Conservation (phyloP, 306 rosid genomes). For the Fagus crenata region DNA sequence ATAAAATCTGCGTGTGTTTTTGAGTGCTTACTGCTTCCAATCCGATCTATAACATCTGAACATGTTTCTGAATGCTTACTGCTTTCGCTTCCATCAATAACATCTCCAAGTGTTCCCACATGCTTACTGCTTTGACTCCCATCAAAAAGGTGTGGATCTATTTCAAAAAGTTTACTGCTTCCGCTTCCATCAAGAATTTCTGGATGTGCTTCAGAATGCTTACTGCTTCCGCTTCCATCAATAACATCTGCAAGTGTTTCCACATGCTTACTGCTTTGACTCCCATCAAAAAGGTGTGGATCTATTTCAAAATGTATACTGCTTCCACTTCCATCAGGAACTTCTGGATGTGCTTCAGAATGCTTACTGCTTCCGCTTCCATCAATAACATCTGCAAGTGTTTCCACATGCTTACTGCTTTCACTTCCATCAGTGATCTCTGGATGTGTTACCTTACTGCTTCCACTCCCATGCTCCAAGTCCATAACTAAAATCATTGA, state of each 20-base stretch:
- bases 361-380: constrained; percentile 17
- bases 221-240: constrained; percentile 25
- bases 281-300: constrained; percentile 13
- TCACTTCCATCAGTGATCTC: constrained; percentile 24
- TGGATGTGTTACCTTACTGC: constrained; percentile 26
- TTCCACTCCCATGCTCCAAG: constrained; percentile 19
- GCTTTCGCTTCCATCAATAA: constrained; percentile 20
- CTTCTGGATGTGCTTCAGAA: constrained; percentile 10
- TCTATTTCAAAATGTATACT: constrained; percentile 12
- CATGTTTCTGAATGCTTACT: neutral
- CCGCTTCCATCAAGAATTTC: constrained; percentile 23
- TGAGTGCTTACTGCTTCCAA: constrained; percentile 16
- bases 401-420: constrained; percentile 31
- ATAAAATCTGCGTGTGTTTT: neutral
- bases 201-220: constrained; percentile 3
- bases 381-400: constrained; percentile 29
- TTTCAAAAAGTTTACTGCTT: constrained; percentile 11
- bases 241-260: constrained; percentile 25
- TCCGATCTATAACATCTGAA: constrained; percentile 14
- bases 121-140: constrained; percentile 29
- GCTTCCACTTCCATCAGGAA: constrained; percentile 12
- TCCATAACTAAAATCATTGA: constrained; percentile 27
- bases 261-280: constrained; percentile 27
- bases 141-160: neutral
- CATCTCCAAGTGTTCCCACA: constrained; percentile 24